Evolutionary conservation across 345 rosid species (phyloP), one percentile per base, ranked within the genome.

Genomic region (Moricandia moricandioides): DNA sequence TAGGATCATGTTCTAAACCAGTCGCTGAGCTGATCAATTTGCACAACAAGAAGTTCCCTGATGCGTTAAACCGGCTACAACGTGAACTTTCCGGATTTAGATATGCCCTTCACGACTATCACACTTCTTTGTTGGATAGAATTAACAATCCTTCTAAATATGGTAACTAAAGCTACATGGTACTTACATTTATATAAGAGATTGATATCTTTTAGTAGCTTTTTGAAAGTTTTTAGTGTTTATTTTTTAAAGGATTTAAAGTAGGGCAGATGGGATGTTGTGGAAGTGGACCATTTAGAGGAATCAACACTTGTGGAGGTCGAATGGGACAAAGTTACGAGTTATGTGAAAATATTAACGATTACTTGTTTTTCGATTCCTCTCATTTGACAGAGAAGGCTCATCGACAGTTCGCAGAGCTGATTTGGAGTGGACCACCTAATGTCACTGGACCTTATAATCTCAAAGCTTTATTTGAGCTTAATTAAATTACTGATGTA

Each of bases 121-220:
- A 75, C 29, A 57, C 75, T 24, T 29, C 83, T 11, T 13, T 12
- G 14, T 47, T 7, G 6, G 70, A 81, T 35, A 80, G 84, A 76
- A 60, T 83, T 3, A 69, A 73, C 7, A 35, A 84, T 59, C 88
- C 90, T 49, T 59, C 75, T 1, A 81, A 78, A 70, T 84, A 72
- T 51, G 88, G 88, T 84, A 76, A 40, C 82, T 63, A 64, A 18
- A 57, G 5, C 11, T 16, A 33, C 26, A 45, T 59, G 30, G 47
- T 64, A 40, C 1, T 8, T 63, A 51, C 14, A 52, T 51, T 26
- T 35, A 37, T 29, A 51, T 45, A 47, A 27, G 14, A 24, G 31
- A 51, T 37, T 49, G 39, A 59, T n/a, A n/a, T n/a, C n/a, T 39
- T 68, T 37, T 75, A 16, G 12, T 69, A 62, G 4, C 11, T 62